These are phyloP conservation scores for Microthlaspi erraticum DNA, from an alignment of 345 rosid species.

Conservation along the genomic window DNA sequence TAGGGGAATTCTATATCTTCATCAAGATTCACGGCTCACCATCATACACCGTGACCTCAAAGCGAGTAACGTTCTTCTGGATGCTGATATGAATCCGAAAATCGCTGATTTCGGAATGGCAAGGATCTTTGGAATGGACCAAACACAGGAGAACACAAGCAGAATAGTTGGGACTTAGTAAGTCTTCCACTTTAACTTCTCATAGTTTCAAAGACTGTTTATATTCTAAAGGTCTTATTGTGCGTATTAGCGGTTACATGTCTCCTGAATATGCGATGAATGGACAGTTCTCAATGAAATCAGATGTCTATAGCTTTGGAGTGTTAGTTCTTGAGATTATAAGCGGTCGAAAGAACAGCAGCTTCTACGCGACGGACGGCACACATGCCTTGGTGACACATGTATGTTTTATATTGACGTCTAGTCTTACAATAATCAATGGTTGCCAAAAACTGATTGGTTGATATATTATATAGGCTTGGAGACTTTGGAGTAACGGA, in stretches of 20 bases:
- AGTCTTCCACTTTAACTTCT: slow-evolving; percentile 17
- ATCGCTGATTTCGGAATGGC: slow-evolving; percentile 72
- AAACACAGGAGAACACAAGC: slow-evolving; percentile 46
- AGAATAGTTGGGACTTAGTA: slow-evolving; percentile 65
- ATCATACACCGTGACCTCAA: too few species aligned
- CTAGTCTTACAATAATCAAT: background rate
- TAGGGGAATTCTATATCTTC: slow-evolving; percentile 51
- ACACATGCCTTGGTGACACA: slow-evolving; percentile 35
- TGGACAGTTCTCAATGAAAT: slow-evolving; percentile 47
- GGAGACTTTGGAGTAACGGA: slow-evolving; percentile 61
- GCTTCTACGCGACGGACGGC: slow-evolving; percentile 16
- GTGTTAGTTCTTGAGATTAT: slow-evolving; percentile 47
- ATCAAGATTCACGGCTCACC: slow-evolving; percentile 43
- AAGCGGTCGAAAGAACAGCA: slow-evolving; percentile 39
- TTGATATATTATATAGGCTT: slow-evolving; percentile 48
- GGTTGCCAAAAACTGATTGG: background rate
- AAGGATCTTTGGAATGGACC: slow-evolving; percentile 49
- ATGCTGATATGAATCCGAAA: slow-evolving; percentile 21
- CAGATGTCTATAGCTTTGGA: slow-evolving; percentile 51
- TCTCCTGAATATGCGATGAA: slow-evolving; percentile 50
- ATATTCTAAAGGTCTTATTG: background rate
- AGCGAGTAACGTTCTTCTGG: too few species aligned
- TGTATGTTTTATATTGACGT: slow-evolving; percentile 39
- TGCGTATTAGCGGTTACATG: slow-evolving; percentile 48
- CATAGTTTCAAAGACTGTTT: background rate